Base-by-base conservation (phyloP, 345 rosid genomes). In the Dipteronia sinensis region DNA sequence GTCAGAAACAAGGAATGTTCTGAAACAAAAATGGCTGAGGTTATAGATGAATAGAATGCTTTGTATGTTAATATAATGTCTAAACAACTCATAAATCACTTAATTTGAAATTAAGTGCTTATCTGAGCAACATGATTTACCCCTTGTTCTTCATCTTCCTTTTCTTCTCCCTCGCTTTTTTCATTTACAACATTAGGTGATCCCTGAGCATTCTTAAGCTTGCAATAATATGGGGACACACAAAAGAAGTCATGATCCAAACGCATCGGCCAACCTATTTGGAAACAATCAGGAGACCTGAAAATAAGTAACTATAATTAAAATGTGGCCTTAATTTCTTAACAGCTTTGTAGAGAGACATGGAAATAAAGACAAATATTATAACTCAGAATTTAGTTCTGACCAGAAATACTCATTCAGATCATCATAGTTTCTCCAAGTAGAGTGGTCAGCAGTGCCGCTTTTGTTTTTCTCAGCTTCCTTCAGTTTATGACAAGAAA, bases 361-460 rank as follows among this genome's bases (percentile, higher is more conserved):
- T 55, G 55, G 17, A 68, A 42, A 74, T 19, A 31, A 42, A 74
- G 62, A 47, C 7, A 59, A 20, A 79, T 62, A 67, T 2, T 23
- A 29, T 23, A 10, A 19, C 17, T 34, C 20, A 17, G 47, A 73
- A 55, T 23, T 29, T 20, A 73, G 65, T 73, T 47, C 92, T 79
- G 34, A 92, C 99, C 98, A 95, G 89, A 95, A 95, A 83, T 76
- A 95, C 85, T 95, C 99, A 49, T 93, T 95, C 73, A 93, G 85
- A 80, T 95, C 99, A 84, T 95, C 99, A n/a, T 93, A 95, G 89
- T 95, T 95, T 87, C 99, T 90, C 99, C 99, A 95, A 72, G 89
- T 87, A 63, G 93, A 92, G 83, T 95, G 91, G 78, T 91, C 93
- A 73, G 97, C 92, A 12, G 94, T 88, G 69, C 97, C 99, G 59